Percentiles rank a stretch among this genome's conserved stretches.
Conservation (phyloP, 2,329 filamentous ascomycete genomes). For the Beauveria scarabaeidicola region DNA sequence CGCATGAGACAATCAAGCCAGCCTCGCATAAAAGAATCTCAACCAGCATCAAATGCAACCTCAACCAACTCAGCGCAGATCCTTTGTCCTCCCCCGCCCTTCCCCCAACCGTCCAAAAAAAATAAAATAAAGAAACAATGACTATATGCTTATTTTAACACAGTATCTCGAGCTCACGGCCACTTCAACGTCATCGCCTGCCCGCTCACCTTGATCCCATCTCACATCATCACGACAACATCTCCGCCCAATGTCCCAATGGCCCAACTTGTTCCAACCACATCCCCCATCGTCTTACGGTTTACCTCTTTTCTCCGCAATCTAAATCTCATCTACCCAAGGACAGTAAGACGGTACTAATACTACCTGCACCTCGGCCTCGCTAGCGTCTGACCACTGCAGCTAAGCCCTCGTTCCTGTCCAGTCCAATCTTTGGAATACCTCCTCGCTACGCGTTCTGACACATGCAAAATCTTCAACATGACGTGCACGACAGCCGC, state of each 20-base stretch:
- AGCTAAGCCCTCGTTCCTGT: background rate
- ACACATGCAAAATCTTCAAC: background rate
- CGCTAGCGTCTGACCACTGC: background rate
- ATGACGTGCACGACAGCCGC: no score
- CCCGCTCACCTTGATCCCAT: background rate
- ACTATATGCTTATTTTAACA: no score
- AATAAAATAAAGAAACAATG: no score
- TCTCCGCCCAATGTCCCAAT: background rate
- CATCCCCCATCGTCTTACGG: background rate
- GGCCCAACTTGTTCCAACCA: background rate
- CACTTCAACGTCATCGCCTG: no score
- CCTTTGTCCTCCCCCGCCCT: no score
- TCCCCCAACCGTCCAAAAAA: no score
- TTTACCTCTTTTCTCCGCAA: background rate
- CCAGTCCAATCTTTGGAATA: background rate
- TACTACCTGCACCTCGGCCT: background rate
- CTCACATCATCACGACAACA: background rate
- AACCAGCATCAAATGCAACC: no score
- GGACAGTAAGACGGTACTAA: slow-evolving; percentile 5
- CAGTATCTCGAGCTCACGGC: no score
- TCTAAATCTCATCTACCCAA: slow-evolving; percentile 3
- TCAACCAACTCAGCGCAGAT: no score
- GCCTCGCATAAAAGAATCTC: no score
- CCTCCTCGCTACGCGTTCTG: background rate
- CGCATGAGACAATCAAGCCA: no score